A percentile compares a stretch with the other conserved stretches of the same genome.
These are phyloP conservation scores for Candida odintsovae DNA, from an alignment of 805 yeast species.

Conservation along the genomic window DNA sequence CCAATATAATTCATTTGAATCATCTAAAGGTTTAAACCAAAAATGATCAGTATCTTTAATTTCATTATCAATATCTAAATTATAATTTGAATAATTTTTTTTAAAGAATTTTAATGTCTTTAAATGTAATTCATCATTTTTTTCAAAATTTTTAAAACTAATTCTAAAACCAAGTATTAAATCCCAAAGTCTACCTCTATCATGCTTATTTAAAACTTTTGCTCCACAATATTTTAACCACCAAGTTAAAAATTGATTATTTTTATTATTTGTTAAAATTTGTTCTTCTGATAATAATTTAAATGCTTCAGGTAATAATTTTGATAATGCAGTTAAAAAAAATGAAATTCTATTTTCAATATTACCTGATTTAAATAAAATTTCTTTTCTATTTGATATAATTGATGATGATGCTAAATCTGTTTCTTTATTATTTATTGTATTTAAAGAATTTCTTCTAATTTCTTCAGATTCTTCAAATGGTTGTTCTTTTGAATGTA, in stretches of 20 bases:
- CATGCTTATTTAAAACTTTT: constrained; percentile 73
- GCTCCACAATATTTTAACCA: constrained; percentile 92
- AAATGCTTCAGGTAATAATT: constrained; percentile 67
- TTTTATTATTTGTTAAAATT: constrained; percentile 52
- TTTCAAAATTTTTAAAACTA: constrained; percentile 21
- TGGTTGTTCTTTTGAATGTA: constrained; percentile 39
- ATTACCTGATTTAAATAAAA: constrained; percentile 48
- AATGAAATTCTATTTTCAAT: constrained; percentile 62
- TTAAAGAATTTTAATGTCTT: constrained; percentile 17
- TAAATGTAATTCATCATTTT: constrained; percentile 4
- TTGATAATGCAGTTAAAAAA: constrained; percentile 59
- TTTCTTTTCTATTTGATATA: constrained; percentile 22
- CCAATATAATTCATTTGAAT: constrained; percentile 36
- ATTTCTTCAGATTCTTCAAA: constrained; percentile 7
- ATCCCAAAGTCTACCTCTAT: constrained; percentile 90
- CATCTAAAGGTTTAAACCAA: constrained; percentile 18
- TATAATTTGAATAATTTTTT: constrained; percentile 14
- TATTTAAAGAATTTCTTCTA: constrained; percentile 5
- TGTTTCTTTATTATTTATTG: background rate
- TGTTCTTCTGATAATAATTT: constrained; percentile 77
- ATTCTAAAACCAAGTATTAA: constrained; percentile 72
- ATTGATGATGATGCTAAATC: background rate
- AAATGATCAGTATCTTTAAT: constrained; percentile 11
- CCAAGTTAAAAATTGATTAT: constrained; percentile 90
- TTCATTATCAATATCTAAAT: background rate